A percentile compares a stretch with the other conserved stretches of the same genome.
These are phyloP conservation scores for Biscogniauxia marginata DNA, from an alignment of 2,329 filamentous ascomycete genomes.

Conservation along the genomic window DNA sequence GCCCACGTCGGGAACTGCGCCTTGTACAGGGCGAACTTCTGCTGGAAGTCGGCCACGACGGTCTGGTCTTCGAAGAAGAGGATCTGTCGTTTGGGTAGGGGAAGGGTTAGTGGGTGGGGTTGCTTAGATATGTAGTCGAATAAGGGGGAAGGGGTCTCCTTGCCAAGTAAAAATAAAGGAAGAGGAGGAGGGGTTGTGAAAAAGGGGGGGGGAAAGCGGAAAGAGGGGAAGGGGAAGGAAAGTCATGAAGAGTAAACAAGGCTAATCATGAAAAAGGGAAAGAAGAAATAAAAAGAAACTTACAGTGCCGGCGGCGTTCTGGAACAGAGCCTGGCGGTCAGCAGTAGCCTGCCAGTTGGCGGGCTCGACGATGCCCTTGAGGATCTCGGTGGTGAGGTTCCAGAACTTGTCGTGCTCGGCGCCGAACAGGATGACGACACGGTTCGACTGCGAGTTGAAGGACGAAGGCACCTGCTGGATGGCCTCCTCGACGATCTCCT, in stretches of 20 bases:
- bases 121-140: background rate
- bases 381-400: conserved; percentile 65
- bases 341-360: conserved; percentile 53
- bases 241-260: no score
- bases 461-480: conserved; percentile 71
- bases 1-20: conserved; percentile 79
- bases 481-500: conserved; percentile 62
- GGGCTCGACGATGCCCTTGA: conserved; percentile 67
- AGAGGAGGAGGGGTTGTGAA: background rate
- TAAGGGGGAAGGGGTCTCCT: background rate
- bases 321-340: conserved; percentile 52
- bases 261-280: background rate
- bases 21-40: conserved; percentile 69
- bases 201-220: no score
- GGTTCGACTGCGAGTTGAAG: conserved; percentile 87
- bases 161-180: no score
- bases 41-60: conserved; percentile 64
- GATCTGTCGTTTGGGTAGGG: conserved; percentile 43
- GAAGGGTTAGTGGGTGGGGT: background rate
- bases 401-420: conserved; percentile 86
- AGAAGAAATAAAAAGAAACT: conserved; percentile 29
- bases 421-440: conserved; percentile 75
- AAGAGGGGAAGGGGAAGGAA: no score
- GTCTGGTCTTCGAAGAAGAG: conserved; percentile 84
- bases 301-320: conserved; percentile 73